Evolutionary conservation across 768 basidiomycete genomes (phyloP).

Genomic region (Symmetrospora coprosmae): DNA sequence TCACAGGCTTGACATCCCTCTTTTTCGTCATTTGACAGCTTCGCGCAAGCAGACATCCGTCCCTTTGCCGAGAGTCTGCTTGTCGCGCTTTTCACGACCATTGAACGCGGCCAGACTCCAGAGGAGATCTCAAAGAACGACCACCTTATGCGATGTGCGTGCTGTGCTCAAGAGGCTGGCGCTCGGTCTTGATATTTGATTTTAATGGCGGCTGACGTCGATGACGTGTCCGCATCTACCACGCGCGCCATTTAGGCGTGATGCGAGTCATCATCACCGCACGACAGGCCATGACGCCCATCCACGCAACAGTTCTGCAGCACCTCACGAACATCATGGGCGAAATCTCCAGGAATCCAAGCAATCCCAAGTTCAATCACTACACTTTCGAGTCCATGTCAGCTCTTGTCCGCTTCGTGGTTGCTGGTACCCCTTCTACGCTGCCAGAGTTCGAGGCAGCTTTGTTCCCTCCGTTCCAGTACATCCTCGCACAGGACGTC

Average conservation of each 20-base stretch:
- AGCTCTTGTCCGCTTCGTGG: slow-evolving; percentile 80
- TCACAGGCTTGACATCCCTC: too few species aligned
- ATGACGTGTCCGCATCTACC: not conserved
- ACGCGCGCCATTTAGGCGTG: too few species aligned
- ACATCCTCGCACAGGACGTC: slow-evolving; percentile 81
- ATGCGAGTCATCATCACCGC: slow-evolving; percentile 90
- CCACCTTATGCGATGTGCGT: slow-evolving; percentile 88
- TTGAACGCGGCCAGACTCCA: slow-evolving; percentile 62
- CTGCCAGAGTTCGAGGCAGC: slow-evolving; percentile 61
- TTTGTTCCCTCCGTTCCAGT: slow-evolving; percentile 71
- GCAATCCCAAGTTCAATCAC: slow-evolving; percentile 94
- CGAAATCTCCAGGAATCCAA: slow-evolving; percentile 83
- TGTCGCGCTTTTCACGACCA: slow-evolving; percentile 56
- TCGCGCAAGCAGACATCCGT: slow-evolving; percentile 71
- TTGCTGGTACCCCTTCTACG: slow-evolving; percentile 52
- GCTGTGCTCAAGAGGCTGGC: not conserved
- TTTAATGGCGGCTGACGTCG: not conserved
- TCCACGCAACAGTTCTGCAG: slow-evolving; percentile 50
- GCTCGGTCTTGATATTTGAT: not conserved
- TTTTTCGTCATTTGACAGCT: too few species aligned
- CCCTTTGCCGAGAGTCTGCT: slow-evolving; percentile 60
- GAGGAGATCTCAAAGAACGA: slow-evolving; percentile 96
- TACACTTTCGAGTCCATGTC: slow-evolving; percentile 93
- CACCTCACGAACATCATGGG: slow-evolving; percentile 72
- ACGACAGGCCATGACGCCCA: slow-evolving; percentile 57